Conservation (phyloP, 192 early-diverging fungal genomes). For the Entophlyctis luteolus region DNA sequence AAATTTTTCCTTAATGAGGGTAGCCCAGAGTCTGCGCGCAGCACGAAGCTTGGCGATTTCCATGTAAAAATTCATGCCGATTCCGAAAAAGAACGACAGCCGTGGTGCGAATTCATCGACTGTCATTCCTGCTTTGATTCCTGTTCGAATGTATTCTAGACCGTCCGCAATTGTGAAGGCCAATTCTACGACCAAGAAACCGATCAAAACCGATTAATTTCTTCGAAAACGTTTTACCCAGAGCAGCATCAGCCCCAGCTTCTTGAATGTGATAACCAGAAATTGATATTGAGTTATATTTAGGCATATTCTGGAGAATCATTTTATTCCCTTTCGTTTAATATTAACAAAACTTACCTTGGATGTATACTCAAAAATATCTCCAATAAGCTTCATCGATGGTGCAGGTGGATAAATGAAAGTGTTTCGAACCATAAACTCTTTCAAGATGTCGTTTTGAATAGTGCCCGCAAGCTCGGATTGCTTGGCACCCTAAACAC, state of each 20-base stretch:
- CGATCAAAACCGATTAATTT: neutral
- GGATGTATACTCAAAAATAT: slow-evolving; percentile 85
- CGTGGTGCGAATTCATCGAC: slow-evolving; percentile 85
- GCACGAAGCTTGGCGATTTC: slow-evolving; percentile 89
- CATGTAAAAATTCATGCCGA: slow-evolving; percentile 96
- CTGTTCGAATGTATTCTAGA: slow-evolving; percentile 55
- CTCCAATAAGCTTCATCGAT: slow-evolving; percentile 85
- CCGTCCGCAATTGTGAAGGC: slow-evolving; percentile 92
- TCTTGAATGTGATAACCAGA: slow-evolving; percentile 93
- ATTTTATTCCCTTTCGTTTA: neutral
- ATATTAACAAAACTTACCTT: slow-evolving; percentile 36
- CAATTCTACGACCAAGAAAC: slow-evolving; percentile 47
- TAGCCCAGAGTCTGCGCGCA: slow-evolving; percentile 79
- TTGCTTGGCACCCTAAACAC: slow-evolving; percentile 60
- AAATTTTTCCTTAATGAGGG: slow-evolving; percentile 77
- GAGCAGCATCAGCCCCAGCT: slow-evolving; percentile 81
- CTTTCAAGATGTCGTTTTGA: slow-evolving; percentile 90
- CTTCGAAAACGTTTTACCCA: slow-evolving; percentile 19
- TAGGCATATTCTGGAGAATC: slow-evolving; percentile 69
- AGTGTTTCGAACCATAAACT: slow-evolving; percentile 92
- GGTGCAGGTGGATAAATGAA: slow-evolving; percentile 91
- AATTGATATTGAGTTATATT: slow-evolving; percentile 94
- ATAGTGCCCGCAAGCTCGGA: slow-evolving; percentile 81
- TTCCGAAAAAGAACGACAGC: slow-evolving; percentile 87
- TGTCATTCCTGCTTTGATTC: slow-evolving; percentile 77